These are phyloP conservation scores for Saitoella complicata DNA, from an alignment of 805 yeast species.

Conservation along the genomic window DNA sequence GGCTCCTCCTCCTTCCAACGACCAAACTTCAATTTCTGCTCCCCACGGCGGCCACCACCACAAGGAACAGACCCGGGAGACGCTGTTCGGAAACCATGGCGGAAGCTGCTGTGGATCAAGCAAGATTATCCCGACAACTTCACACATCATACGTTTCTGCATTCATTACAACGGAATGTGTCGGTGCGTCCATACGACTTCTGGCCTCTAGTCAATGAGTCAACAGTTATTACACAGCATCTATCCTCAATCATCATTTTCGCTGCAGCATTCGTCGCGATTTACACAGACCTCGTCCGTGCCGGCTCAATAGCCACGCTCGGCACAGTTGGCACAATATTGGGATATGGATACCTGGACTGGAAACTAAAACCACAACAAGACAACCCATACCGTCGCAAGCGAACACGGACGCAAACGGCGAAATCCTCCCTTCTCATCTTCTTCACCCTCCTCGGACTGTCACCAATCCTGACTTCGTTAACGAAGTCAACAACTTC, in stretches of 20 bases:
- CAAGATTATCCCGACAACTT: conserved; percentile 87
- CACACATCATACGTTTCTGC: conserved; percentile 67
- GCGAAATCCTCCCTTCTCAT: conserved; percentile 52
- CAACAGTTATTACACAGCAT: conserved; percentile 51
- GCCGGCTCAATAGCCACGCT: conserved; percentile 17
- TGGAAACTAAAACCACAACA: conserved; percentile 14
- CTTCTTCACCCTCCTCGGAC: conserved; percentile 50
- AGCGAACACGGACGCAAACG: background rate
- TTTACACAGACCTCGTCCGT: conserved; percentile 19
- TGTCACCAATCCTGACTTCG: conserved; percentile 82
- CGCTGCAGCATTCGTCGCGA: conserved; percentile 49
- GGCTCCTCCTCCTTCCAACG: too few relatives aligned
- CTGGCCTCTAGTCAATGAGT: conserved; percentile 50
- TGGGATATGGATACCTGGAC: conserved; percentile 11
- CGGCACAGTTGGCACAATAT: background rate
- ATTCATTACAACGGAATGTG: conserved; percentile 60
- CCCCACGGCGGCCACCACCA: too few relatives aligned
- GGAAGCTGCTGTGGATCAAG: conserved; percentile 64
- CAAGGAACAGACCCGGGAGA: too few relatives aligned
- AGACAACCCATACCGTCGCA: conserved; percentile 2
- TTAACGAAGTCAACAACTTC: conserved; percentile 77
- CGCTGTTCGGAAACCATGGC: conserved; percentile 37
- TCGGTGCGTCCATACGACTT: conserved; percentile 55
- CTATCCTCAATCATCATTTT: conserved; percentile 47
- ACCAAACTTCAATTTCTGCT: too few relatives aligned